These are phyloP conservation scores for Microdochium paspali DNA, from an alignment of 2,329 filamentous ascomycete genomes.

Conservation along the genomic window DNA sequence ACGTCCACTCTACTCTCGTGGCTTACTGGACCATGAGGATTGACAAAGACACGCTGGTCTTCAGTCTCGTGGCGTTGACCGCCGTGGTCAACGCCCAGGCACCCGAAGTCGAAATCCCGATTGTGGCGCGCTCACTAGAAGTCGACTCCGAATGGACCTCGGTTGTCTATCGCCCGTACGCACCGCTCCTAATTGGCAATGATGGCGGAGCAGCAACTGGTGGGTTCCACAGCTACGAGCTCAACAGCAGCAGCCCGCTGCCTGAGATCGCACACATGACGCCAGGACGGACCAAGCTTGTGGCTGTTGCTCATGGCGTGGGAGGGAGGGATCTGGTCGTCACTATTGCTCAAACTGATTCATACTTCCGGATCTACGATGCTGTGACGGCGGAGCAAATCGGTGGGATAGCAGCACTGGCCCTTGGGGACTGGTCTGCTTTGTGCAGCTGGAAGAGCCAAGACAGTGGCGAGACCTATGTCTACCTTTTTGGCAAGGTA, in stretches of 20 bases:
- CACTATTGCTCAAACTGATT: conserved; percentile 32
- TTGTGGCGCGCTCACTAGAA: conserved; percentile 18
- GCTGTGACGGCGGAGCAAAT: conserved; percentile 19
- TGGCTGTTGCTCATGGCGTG: conserved; percentile 27
- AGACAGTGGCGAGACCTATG: conserved; percentile 27
- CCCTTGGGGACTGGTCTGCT: conserved; percentile 36
- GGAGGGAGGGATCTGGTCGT: conserved; percentile 25
- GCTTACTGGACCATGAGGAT: not conserved
- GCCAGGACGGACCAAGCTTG: conserved; percentile 34
- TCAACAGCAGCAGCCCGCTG: conserved; percentile 20
- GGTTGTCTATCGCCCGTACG: conserved; percentile 24
- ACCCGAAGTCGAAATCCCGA: conserved; percentile 11
- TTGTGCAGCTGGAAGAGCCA: conserved; percentile 33
- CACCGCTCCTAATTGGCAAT: conserved; percentile 32
- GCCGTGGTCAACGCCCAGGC: not conserved
- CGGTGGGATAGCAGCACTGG: conserved; percentile 19
- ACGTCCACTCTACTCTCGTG: not conserved
- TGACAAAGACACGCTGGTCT: not conserved
- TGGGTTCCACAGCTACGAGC: conserved; percentile 27
- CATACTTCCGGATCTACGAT: conserved; percentile 28
- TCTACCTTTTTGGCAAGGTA: conserved; percentile 34
- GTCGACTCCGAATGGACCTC: conserved; percentile 31
- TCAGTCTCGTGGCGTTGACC: not conserved
- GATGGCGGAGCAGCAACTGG: conserved; percentile 32
- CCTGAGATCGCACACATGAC: conserved; percentile 19